These are phyloP conservation scores for Pecoramyces ruminantium DNA, from an alignment of 192 early-diverging fungal genomes.

Conservation along the genomic window DNA sequence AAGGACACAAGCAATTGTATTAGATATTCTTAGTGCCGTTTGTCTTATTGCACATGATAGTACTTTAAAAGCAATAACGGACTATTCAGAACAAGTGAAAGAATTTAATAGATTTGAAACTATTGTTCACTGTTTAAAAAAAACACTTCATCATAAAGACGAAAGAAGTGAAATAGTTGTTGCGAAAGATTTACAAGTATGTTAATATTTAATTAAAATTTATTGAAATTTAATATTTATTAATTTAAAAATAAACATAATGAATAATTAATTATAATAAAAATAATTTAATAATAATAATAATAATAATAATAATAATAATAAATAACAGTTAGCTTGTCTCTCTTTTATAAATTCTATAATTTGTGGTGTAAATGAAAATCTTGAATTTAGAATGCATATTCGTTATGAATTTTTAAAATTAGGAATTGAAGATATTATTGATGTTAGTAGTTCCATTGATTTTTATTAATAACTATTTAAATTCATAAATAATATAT, in stretches of 20 bases:
- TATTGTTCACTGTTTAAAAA: not conserved
- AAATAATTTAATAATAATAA: not conserved
- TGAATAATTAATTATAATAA: no score
- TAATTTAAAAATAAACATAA: no score
- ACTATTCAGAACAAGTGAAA: not conserved
- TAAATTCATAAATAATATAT: no score
- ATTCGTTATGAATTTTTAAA: constrained; percentile 29
- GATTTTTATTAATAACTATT: not conserved
- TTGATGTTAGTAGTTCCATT: constrained; percentile 15
- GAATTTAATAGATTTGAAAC: not conserved
- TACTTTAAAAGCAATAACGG: not conserved
- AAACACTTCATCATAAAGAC: not conserved
- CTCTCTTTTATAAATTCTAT: not conserved
- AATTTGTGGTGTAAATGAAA: constrained; percentile 3
- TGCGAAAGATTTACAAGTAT: not conserved
- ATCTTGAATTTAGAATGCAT: constrained; percentile 28
- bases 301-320: not conserved
- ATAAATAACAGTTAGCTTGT: not conserved
- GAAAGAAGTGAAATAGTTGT: not conserved
- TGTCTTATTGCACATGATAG: constrained; percentile 28
- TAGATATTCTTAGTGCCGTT: constrained; percentile 32
- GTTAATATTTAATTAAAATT: not conserved
- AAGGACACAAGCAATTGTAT: constrained; percentile 19
- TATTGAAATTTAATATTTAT: not conserved
- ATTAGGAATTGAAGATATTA: constrained; percentile 20